Base-by-base conservation (phyloP, 2,329 filamentous ascomycete species). In the Escovopsis sp. region DNA sequence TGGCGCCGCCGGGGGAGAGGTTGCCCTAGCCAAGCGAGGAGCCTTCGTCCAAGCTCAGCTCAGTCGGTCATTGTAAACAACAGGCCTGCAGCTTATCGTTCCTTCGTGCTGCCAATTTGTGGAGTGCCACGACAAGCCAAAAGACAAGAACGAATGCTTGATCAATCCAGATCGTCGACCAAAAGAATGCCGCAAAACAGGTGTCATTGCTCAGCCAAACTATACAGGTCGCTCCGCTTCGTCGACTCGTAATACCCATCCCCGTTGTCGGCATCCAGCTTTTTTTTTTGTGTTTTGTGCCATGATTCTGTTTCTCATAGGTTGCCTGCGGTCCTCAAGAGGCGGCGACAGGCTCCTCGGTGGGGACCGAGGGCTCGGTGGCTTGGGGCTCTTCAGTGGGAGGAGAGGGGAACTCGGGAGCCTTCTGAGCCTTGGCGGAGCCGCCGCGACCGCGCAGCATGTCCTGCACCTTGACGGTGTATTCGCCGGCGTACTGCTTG, bases 401-500 rank as follows among this genome's bases (percentile, higher is more conserved):
- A 39, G 56, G 46, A 19, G 44, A 43, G 25, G 58, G 58, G 43
- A 61, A 59, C 35, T 56, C 46, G 33, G 37, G 34, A 17, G 59
- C 45, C 47, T 61, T 61, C 35, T 62, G 45, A 25, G 21, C 21
- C 34, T 55, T 50, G 42, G 54, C 47, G 47, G 62, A 58, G 37
- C 58, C 49, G 14, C 58, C 56, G 41, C 58, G 60, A 46, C 66
- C 66, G 39, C 67, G 65, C 45, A 79, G 64, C 52, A 78, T 61
- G 46, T 70, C 63, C 59, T 78, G 74, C 37, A 76, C 74, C 66
- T 79, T 79, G 52, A 66, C 62, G 19, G 73, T 73, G 56, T 79
- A 77, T 50, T 80, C 74, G 28, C 71, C 73, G 48, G 76, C 66
- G 49, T 79, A 77, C 53, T 76, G 68, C 66, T 79, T 79, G 49